Percentiles rank a stretch among this genome's conserved stretches.
Conservation (phyloP, 1,284 basidiomycete genomes). For the Phellinidium pouzarii region DNA sequence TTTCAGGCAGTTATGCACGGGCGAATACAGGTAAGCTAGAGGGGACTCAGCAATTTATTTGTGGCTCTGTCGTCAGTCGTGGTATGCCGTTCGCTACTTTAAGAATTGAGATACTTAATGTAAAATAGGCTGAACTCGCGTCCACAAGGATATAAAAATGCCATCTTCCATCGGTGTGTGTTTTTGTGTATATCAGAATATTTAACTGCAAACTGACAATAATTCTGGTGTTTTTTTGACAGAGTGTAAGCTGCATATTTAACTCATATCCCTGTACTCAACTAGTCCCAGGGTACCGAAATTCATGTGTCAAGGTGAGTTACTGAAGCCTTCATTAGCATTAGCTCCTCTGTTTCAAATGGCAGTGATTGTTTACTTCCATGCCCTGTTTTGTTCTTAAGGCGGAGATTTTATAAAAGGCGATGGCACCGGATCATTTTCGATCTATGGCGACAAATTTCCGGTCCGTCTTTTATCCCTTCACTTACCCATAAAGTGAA, state of each 20-base stretch:
- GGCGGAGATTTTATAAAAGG: slow-evolving; percentile 85
- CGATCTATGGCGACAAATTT: slow-evolving; percentile 92
- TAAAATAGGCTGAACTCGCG: slow-evolving; percentile 66
- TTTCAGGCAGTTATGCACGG: slow-evolving; percentile 94
- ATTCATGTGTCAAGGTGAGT: slow-evolving; percentile 80
- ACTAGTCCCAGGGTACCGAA: slow-evolving; percentile 51
- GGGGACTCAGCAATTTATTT: neutral
- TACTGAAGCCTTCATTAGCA: neutral
- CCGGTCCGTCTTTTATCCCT: slow-evolving; percentile 44
- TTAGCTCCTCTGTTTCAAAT: no score
- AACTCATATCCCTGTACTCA: neutral
- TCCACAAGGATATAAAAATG: slow-evolving; percentile 85
- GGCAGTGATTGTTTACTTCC: slow-evolving; percentile 1
- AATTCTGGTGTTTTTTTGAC: slow-evolving; percentile 11
- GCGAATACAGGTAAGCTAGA: slow-evolving; percentile 72
- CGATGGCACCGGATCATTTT: slow-evolving; percentile 92
- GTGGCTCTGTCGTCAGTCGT: neutral
- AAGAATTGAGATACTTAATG: neutral
- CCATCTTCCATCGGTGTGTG: slow-evolving; percentile 83
- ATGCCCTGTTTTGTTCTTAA: slow-evolving; percentile 25
- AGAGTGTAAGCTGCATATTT: slow-evolving; percentile 59
- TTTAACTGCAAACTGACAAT: slow-evolving; percentile 16
- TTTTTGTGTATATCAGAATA: neutral
- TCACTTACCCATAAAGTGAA: neutral
- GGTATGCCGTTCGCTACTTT: neutral